Percentiles rank a stretch among this genome's conserved stretches.
These are phyloP conservation scores for Starmerella ratchasimensis DNA, from an alignment of 805 yeast genomes.

Conservation along the genomic window DNA sequence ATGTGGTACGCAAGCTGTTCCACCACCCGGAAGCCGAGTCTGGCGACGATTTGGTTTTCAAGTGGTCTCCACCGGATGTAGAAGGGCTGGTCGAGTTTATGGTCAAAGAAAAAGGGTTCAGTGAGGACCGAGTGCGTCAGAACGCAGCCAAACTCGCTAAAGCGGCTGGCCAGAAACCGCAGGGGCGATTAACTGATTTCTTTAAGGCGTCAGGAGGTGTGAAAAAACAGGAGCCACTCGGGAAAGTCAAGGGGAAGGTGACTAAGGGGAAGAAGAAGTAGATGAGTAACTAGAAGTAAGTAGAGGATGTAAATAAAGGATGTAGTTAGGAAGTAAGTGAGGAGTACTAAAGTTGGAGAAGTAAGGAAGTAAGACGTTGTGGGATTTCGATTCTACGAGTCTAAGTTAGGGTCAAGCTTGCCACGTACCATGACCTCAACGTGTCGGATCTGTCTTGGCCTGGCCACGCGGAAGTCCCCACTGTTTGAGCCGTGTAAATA, in stretches of 20 bases:
- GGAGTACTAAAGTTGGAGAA: too few species aligned
- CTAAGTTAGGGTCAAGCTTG: too few species aligned
- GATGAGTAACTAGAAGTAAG: too few species aligned
- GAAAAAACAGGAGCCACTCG: conserved; percentile 2
- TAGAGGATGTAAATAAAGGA: too few species aligned
- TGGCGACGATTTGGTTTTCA: conserved; percentile 49
- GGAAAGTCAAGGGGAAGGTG: conserved; percentile 5
- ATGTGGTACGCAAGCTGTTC: conserved; percentile 75
- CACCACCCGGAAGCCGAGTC: conserved; percentile 64
- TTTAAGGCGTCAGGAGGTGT: conserved; percentile 39
- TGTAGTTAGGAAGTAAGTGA: too few species aligned
- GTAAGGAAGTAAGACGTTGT: too few species aligned
- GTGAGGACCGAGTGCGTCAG: conserved; percentile 76
- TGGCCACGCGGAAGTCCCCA: too few species aligned
- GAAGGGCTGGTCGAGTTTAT: conserved; percentile 71
- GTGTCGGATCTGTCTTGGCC: too few species aligned
- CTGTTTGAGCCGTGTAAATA: too few species aligned
- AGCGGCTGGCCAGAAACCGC: conserved; percentile 71
- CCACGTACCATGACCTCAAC: too few species aligned
- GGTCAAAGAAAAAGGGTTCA: conserved; percentile 80
- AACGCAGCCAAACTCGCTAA: conserved; percentile 80
- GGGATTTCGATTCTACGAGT: too few species aligned
- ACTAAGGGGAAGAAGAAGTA: conserved; percentile 7
- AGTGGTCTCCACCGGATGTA: conserved; percentile 82
- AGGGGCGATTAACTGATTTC: conserved; percentile 86